phyloP scores from a whole-genome alignment of 2,329 filamentous ascomycete species.

The Neospermospora avenae region DNA sequence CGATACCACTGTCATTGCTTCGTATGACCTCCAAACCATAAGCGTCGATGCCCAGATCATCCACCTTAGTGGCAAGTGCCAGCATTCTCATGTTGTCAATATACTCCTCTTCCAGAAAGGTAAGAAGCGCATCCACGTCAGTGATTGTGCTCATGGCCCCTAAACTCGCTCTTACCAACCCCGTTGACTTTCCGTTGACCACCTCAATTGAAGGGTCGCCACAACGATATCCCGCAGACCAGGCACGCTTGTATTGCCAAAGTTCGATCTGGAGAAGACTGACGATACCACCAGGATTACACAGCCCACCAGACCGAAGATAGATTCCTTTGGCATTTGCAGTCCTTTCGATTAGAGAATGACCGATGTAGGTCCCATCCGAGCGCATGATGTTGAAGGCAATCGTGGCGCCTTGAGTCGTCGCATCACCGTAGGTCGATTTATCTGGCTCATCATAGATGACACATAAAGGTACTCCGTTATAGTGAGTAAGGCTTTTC shows the following conservation, averaged over 20 bases:
- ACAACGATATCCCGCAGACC: constrained; percentile 79
- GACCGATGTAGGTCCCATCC: constrained; percentile 70
- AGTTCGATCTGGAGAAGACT: constrained; percentile 66
- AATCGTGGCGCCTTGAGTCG: constrained; percentile 64
- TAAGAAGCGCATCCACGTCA: constrained; percentile 70
- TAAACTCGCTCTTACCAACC: constrained; percentile 78
- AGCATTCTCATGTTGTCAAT: constrained; percentile 6
- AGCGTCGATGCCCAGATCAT: neutral
- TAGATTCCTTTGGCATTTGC: constrained; percentile 77
- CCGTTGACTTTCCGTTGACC: constrained; percentile 80
- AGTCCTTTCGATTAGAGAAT: constrained; percentile 81
- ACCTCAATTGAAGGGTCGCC: constrained; percentile 66
- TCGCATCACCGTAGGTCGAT: constrained; percentile 25
- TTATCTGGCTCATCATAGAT: constrained; percentile 37
- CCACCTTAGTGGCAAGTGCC: neutral
- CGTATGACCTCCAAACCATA: neutral
- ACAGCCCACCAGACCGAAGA: constrained; percentile 81
- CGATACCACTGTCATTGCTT: constrained; percentile 6
- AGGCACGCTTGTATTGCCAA: constrained; percentile 80
- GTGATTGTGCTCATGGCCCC: constrained; percentile 81
- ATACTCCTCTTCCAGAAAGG: constrained; percentile 58
- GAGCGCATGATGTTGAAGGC: constrained; percentile 77
- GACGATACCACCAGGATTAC: constrained; percentile 85
- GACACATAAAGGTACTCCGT: constrained; percentile 39
- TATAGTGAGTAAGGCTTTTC: constrained; percentile 60